These are phyloP conservation scores for Daucus carota DNA, from an alignment of 129 eudicot genomes.

Conservation along the genomic window DNA sequence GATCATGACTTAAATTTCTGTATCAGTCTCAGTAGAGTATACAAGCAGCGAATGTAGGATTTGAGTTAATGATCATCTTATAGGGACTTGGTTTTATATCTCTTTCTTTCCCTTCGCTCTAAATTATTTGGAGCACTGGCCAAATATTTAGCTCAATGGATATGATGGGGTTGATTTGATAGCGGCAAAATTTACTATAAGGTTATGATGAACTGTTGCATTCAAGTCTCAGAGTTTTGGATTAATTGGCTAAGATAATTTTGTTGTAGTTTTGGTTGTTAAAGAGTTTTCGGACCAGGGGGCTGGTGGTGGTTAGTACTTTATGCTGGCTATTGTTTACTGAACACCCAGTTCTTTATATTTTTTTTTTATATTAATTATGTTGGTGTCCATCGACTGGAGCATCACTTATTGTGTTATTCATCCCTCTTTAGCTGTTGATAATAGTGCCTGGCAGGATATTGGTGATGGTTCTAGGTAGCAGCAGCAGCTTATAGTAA, in stretches of 20 bases:
- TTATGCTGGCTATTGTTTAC: background rate
- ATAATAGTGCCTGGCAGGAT: background rate
- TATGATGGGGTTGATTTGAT: background rate
- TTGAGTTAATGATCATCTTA: background rate
- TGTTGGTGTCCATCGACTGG: background rate
- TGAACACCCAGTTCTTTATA: background rate
- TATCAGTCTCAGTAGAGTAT: background rate
- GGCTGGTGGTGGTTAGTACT: background rate
- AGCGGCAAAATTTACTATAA: background rate
- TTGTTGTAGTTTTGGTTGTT: background rate
- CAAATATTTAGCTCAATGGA: background rate
- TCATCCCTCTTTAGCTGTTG: background rate
- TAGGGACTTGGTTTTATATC: background rate
- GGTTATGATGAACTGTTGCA: background rate
- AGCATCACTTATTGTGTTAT: background rate
- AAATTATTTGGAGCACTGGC: background rate
- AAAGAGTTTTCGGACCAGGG: background rate
- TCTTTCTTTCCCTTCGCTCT: background rate
- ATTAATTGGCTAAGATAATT: background rate
- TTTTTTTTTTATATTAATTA: background rate
- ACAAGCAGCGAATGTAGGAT: background rate
- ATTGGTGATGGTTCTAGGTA: background rate
- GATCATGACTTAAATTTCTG: background rate
- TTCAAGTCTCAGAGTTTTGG: background rate
- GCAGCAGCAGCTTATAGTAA: background rate